Conservation (phyloP, 1,139 yeast genomes). For the Saccharomyces hybrid region DNA sequence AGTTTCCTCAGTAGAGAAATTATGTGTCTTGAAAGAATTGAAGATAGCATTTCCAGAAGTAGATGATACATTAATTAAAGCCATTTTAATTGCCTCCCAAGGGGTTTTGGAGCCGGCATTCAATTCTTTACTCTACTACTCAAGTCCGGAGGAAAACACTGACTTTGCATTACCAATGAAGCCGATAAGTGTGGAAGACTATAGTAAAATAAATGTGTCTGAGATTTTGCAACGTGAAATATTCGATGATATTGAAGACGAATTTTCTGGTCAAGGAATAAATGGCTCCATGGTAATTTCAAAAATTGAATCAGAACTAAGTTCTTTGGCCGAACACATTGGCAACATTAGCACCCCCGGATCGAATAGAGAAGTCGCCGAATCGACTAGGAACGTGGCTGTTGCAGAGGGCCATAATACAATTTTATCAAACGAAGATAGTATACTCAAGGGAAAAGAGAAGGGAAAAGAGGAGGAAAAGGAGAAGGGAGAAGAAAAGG, state of each 20-base stretch:
- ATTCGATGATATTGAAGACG: not conserved
- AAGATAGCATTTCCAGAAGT: constrained; percentile 68
- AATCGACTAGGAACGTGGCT: not conserved
- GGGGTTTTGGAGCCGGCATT: constrained; percentile 73
- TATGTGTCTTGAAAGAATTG: constrained; percentile 22
- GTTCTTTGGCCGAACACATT: not conserved
- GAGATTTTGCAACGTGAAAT: constrained; percentile 10
- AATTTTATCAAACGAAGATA: not conserved
- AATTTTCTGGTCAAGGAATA: not conserved
- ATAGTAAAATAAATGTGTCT: constrained; percentile 46
- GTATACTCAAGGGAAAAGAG: not conserved
- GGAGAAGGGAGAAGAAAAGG: not conserved
- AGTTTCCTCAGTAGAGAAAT: not conserved
- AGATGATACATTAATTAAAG: constrained; percentile 57
- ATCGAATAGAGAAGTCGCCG: not conserved
- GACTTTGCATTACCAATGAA: constrained; percentile 48
- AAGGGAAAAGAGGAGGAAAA: not conserved
- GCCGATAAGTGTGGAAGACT: constrained; percentile 47
- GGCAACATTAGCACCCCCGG: not conserved
- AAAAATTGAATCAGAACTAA: not conserved
- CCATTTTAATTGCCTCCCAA: constrained; percentile 69
- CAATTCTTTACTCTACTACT: constrained; percentile 67
- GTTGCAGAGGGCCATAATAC: not conserved
- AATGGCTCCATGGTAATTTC: not conserved
- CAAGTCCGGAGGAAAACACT: constrained; percentile 63